phyloP scores from a whole-genome alignment of 495 filamentous ascomycete genomes.

The Ascodesmis nigricans region DNA sequence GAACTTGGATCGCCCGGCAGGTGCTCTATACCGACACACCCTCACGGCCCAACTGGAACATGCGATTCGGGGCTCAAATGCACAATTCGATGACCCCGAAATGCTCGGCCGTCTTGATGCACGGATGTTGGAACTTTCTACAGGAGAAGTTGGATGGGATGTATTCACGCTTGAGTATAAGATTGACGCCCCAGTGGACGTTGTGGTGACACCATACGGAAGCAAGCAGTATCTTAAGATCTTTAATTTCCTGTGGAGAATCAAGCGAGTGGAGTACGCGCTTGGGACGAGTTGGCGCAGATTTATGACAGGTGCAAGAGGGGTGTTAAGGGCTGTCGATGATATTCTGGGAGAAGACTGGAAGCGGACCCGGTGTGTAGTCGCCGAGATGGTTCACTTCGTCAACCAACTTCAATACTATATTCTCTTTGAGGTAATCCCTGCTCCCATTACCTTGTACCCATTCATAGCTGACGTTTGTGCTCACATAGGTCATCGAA shows the following conservation, averaged over 20 bases:
- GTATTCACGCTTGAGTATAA: conserved; percentile 99
- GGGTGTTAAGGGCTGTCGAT: conserved; percentile 66
- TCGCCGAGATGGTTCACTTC: conserved; percentile 97
- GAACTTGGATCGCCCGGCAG: conserved; percentile 86
- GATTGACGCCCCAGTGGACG: conserved; percentile 89
- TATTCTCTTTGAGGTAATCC: conserved; percentile 59
- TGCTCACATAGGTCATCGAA: conserved; percentile 48
- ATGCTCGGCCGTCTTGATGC: conserved; percentile 82
- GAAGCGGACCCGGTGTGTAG: conserved; percentile 67
- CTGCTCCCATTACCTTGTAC: neutral
- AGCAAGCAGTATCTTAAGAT: conserved; percentile 94
- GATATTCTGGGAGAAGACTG: conserved; percentile 59
- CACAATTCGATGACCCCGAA: conserved; percentile 85
- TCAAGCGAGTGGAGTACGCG: conserved; percentile 93
- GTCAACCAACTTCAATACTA: conserved; percentile 95
- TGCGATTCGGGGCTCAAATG: conserved; percentile 90
- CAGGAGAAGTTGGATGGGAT: conserved; percentile 98
- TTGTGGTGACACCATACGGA: conserved; percentile 86
- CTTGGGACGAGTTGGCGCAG: conserved; percentile 79
- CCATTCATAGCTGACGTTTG: neutral
- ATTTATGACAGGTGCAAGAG: conserved; percentile 84
- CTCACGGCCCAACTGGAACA: conserved; percentile 93
- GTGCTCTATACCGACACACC: conserved; percentile 82
- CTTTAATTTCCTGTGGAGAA: conserved; percentile 98
- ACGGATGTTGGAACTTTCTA: conserved; percentile 81